Evolutionary conservation across 148 eudicot genomes (phyloP), one percentile per base, ranked within the genome.

Genomic region (Cornus florida): DNA sequence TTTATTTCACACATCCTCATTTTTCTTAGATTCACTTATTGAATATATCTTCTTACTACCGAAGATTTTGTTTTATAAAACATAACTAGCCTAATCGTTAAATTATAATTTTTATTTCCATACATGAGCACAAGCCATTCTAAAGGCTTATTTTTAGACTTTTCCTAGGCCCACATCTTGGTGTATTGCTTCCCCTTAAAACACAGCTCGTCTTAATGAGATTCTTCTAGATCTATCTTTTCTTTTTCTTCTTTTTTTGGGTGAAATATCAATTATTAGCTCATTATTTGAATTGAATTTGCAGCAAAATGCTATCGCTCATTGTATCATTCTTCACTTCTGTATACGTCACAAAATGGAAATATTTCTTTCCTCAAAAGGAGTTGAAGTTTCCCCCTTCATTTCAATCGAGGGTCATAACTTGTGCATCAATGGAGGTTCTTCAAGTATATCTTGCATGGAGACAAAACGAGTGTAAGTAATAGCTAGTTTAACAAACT

Each of bases 401-500:
- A 62, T 95, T 95, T 86, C 89, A 81, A 23, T 87, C 91, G 41
- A 90, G 83, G 62, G 80, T 91, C 57, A 84, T 93, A 67, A 82
- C 76, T 43, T 95, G 97, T 86, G 87, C 97, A 65, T 82, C 94
- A 43, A 12, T 86, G 80, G 93, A 84, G 77, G 93, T 95, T 84
- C 91, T 95, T 81, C 97, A 91, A 82, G 86, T 86, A 71, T 95
- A 89, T 88, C 88, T 95, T 79, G 79, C 85, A 38, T 95, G 99
- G 99, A 89, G 94, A 86, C 99, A 93, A 79, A 84, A 74, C 28
- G 87, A 92, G 46, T 95, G 99, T 95, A 84, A 89, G 98, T 81
- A 53, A 16, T 16, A 3, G 59, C 59, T 16, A 53, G 19, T 53
- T 12, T 53, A 53, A 53, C 17, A 53, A 53, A 16, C 59, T 16